Conservation (phyloP, 345 rosid species). For the Barbarea vulgaris region DNA sequence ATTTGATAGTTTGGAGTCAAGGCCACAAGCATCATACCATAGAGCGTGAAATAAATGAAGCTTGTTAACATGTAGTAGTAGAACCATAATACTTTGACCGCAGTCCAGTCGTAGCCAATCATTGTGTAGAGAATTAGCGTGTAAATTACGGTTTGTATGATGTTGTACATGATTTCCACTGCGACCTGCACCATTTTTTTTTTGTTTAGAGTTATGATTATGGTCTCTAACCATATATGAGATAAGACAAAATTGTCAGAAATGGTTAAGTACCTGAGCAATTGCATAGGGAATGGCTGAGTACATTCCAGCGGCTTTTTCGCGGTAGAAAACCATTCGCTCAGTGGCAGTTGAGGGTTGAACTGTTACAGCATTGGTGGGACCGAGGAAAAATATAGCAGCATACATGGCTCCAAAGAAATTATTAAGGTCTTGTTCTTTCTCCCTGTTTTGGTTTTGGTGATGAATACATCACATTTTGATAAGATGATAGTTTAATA, state of each 20-base stretch:
- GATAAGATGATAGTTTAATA: neutral
- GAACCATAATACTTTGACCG: slow-evolving; percentile 58
- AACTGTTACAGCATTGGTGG: slow-evolving; percentile 60
- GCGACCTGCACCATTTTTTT: slow-evolving; percentile 63
- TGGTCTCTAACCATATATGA: neutral
- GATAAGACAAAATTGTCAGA: too few relatives aligned
- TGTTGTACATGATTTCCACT: slow-evolving; percentile 61
- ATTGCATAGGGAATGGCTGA: slow-evolving; percentile 81
- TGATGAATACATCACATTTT: neutral
- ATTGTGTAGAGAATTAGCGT: slow-evolving; percentile 63
- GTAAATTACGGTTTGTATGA: slow-evolving; percentile 56
- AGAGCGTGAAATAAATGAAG: slow-evolving; percentile 72
- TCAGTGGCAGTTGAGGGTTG: slow-evolving; percentile 68
- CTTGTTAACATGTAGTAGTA: slow-evolving; percentile 59
- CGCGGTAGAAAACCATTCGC: slow-evolving; percentile 86
- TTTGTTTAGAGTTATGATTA: neutral
- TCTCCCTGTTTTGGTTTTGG: slow-evolving; percentile 42
- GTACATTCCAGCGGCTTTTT: slow-evolving; percentile 89
- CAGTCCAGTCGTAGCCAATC: slow-evolving; percentile 75
- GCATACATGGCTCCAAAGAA: slow-evolving; percentile 78
- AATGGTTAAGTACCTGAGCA: slow-evolving; percentile 55
- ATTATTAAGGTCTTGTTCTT: slow-evolving; percentile 62
- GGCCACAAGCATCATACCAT: slow-evolving; percentile 81
- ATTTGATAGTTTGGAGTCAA: slow-evolving; percentile 73
- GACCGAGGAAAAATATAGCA: slow-evolving; percentile 67